Evolutionary conservation across 352 stramenopile species (phyloP), one percentile per base, ranked within the genome.

Genomic region (Pythium utonaiense): DNA sequence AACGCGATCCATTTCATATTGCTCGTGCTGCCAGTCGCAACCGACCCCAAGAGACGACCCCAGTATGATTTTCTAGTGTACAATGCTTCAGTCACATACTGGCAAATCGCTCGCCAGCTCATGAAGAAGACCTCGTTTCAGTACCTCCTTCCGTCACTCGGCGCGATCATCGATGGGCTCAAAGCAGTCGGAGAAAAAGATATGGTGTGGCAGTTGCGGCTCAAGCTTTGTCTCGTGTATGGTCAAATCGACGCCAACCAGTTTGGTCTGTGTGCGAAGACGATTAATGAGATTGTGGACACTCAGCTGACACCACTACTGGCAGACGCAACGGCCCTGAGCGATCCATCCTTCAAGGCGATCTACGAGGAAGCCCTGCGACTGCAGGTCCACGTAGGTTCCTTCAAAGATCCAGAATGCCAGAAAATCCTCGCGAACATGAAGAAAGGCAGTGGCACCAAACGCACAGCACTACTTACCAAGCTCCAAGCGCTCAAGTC

Each of bases 21-120:
- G 30, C 61, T 80, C 16, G 88, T 91, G 25, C 48, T 96, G 3
- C 75, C 85, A 1, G 78, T 97, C 22, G 87, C 86, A 17, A 77
- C 70, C 2, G 74, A 91, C 21, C 57, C 68, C 1, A 71, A 62
- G 17, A 84, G 85, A 7, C 78, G 86, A 0, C 78, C 80, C 12
- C 62, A 67, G 12, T 97, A 97, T 71, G 79, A 95, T 52, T 97
- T 97, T 58, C 75, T 97, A 16, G 75, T 97, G 52, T 97, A 96
- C 83, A 97, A 97, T 53, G 85, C 85, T 12, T 96, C 84, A 0
- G 77, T 97, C 12, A 77, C 79, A 27, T 94, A 92, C 53, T 97
- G 89, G 89, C 81, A 83, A 19, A 78, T 96, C 48, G 75, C 85
- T 45, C 72, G 89, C 5, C 78, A 86, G 54, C 70, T 96, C 25